Percentiles rank a stretch among this genome's conserved stretches.
phyloP scores from a whole-genome alignment of 1,284 basidiomycete species.

The Rhodotorula mucilaginosa region DNA sequence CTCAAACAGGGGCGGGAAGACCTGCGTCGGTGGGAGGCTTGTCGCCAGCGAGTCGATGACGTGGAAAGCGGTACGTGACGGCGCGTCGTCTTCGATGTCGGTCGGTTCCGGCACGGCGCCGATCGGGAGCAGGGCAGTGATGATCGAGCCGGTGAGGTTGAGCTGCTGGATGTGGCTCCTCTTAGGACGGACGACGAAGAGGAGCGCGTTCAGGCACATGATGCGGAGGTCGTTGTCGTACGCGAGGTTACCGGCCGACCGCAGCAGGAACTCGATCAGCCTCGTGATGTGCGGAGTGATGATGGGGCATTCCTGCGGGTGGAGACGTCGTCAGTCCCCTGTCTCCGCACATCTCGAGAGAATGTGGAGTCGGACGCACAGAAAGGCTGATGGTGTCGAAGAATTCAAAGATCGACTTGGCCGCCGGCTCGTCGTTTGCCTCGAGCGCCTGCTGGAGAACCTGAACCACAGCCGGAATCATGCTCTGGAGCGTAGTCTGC shows the following conservation, averaged over 20 bases:
- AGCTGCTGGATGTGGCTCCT: slow-evolving; percentile 91
- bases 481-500: slow-evolving; percentile 81
- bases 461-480: slow-evolving; percentile 84
- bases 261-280: slow-evolving; percentile 84
- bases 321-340: not conserved
- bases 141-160: slow-evolving; percentile 78
- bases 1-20: slow-evolving; percentile 81
- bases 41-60: slow-evolving; percentile 93
- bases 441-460: slow-evolving; percentile 88
- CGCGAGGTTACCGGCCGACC: slow-evolving; percentile 74
- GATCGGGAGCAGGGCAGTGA: slow-evolving; percentile 90
- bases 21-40: slow-evolving; percentile 88
- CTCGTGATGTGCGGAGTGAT: slow-evolving; percentile 84
- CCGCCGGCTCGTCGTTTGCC: slow-evolving; percentile 72
- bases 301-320: slow-evolving; percentile 77
- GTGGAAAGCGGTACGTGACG: slow-evolving; percentile 74
- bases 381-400: slow-evolving; percentile 93
- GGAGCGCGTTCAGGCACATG: slow-evolving; percentile 88
- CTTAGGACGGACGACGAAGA: slow-evolving; percentile 75
- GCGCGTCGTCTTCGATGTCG: slow-evolving; percentile 72
- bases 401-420: slow-evolving; percentile 89
- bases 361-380: slow-evolving; percentile 54
- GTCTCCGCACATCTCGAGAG: not conserved
- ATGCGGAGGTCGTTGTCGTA: slow-evolving; percentile 81
- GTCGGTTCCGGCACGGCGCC: slow-evolving; percentile 84